These are phyloP conservation scores for Vitis riparia DNA, from an alignment of 164 flowering plant genomes.

Conservation along the genomic window DNA sequence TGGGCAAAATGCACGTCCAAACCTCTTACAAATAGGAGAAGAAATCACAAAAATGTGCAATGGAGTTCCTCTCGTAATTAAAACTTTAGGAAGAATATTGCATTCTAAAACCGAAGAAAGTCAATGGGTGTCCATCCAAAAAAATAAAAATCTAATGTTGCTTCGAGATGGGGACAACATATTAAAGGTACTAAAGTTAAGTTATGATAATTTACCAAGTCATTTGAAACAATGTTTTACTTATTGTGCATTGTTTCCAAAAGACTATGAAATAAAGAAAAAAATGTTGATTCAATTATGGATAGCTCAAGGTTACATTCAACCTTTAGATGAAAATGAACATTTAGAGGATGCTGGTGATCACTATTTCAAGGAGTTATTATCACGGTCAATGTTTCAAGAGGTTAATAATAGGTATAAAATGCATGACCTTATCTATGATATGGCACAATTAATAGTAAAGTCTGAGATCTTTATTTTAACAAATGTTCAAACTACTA, in stretches of 20 bases:
- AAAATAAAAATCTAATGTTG: too few relatives aligned
- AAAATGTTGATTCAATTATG: neutral
- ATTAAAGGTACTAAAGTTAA: too few relatives aligned
- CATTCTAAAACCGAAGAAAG: too few relatives aligned
- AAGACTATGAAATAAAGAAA: neutral
- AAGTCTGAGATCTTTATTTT: too few relatives aligned
- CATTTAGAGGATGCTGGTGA: slow-evolving; percentile 8
- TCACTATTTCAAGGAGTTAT: neutral
- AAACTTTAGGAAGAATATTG: too few relatives aligned
- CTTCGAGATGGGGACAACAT: too few relatives aligned
- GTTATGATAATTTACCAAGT: neutral
- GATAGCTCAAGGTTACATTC: slow-evolving; percentile 7
- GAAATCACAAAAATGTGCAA: neutral
- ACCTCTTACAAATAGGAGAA: neutral
- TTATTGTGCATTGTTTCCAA: slow-evolving; percentile 7
- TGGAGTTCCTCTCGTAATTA: too few relatives aligned
- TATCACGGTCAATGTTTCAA: neutral
- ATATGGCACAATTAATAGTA: too few relatives aligned
- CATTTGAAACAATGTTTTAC: slow-evolving; percentile 17
- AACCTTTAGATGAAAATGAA: too few relatives aligned
- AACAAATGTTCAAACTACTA: too few relatives aligned
- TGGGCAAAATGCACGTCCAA: neutral
- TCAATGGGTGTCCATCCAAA: too few relatives aligned
- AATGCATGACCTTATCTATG: too few relatives aligned
- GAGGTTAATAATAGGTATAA: neutral